Base-by-base conservation (phyloP, 371 early-diverging fungal species). In the Mortierella sp. region DNA sequence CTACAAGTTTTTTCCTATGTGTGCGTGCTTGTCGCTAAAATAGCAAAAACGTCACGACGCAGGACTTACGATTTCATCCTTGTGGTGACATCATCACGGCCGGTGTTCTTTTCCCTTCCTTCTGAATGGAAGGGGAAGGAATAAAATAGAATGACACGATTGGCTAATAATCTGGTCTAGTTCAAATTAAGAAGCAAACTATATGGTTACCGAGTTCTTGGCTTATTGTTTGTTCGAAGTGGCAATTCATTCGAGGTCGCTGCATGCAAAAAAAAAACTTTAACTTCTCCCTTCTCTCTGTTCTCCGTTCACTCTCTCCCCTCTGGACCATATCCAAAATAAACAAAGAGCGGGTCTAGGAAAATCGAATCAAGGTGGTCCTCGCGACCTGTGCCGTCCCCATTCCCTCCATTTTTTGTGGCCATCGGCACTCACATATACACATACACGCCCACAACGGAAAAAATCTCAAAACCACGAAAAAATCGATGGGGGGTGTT, bases 311-410 rank as follows among this genome's bases (percentile, higher is more conserved):
- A 8, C 55, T 74, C 55, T 56, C 38, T 32, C n/a, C 3, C 35
- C 8, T 54, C 24, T 21, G 55, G 14, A 18, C 51, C 56, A 41
- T 72, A 48, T 35, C 51, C 54, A 72, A 60, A 71, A 35, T 72
- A 51, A 32, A 51, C 72, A 51, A 27, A 51, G 63, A 32, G 35
- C 63, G 35, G 35, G 21, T 32, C 72, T 49, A 68, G 68, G 14
- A 71, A 51, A 51, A 72, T 72, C 46, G 49, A 72, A 72, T 49
- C 72, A 72, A 49, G 72, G 49, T 72, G 46, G 44, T 72, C 44
- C 51, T 51, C 72, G 51, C 72, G 32, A 72, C 74, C 74, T 56
- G 56, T 56, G 54, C 74, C 74, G 56, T 74, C 74, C 74, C 74
- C 54, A 55, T 43, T 56, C 58, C 54, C 74, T 46, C 56, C 38